phyloP scores from a whole-genome alignment of 2,329 filamentous ascomycete species.

The Westerdykella aurantiaca region DNA sequence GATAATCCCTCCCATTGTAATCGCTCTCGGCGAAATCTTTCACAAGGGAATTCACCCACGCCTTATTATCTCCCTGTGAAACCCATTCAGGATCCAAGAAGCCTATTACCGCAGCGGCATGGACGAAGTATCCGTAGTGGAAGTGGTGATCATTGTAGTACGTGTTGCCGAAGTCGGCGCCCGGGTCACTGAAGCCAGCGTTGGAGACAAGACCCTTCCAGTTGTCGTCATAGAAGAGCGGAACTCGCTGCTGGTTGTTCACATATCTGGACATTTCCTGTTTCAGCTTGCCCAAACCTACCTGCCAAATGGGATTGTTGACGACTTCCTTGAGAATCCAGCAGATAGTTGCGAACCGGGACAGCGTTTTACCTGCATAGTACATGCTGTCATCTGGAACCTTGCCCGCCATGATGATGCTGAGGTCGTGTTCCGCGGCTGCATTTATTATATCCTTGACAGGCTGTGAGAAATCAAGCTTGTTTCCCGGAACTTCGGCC shows the following conservation, averaged over 20 bases:
- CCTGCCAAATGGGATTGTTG: slow-evolving; percentile 46
- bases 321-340: slow-evolving; percentile 51
- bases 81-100: slow-evolving; percentile 74
- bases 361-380: slow-evolving; percentile 64
- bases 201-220: slow-evolving; percentile 82
- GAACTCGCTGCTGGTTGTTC: slow-evolving; percentile 41
- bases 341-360: slow-evolving; percentile 41
- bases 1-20: slow-evolving; percentile 56
- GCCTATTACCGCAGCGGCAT: slow-evolving; percentile 76
- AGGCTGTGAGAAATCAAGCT: slow-evolving; percentile 35
- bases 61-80: slow-evolving; percentile 54
- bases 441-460: slow-evolving; percentile 56
- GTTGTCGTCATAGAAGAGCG: slow-evolving; percentile 50
- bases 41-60: slow-evolving; percentile 76
- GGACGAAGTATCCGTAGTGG: slow-evolving; percentile 78
- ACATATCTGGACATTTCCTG: slow-evolving; percentile 45
- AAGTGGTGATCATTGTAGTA: slow-evolving; percentile 68
- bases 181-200: slow-evolving; percentile 65
- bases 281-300: slow-evolving; percentile 47
- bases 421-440: slow-evolving; percentile 65
- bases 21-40: slow-evolving; percentile 84
- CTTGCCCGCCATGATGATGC: slow-evolving; percentile 67
- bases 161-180: slow-evolving; percentile 78
- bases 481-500: slow-evolving; percentile 47
- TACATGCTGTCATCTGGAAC: slow-evolving; percentile 83